Evolutionary conservation across 2,329 filamentous ascomycete genomes (phyloP).

Genomic region (Aplosporella prunicola): DNA sequence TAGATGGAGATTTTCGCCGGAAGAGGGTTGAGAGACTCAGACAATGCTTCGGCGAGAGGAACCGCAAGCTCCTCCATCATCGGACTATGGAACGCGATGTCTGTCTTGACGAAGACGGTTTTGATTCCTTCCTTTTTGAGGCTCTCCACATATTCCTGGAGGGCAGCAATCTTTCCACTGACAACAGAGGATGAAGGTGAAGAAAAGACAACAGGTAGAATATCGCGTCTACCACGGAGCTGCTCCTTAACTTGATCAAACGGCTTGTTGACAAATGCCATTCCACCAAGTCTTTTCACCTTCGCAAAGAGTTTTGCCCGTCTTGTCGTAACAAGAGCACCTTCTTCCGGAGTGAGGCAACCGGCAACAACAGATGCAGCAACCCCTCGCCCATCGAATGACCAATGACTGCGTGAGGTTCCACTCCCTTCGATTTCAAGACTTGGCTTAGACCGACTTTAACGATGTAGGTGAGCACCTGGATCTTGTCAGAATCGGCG

Average conservation of each 20-base stretch:
- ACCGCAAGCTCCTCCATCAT: constrained; percentile 24
- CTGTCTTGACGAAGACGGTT: constrained; percentile 29
- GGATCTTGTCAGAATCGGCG: constrained; percentile 21
- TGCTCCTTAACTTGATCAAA: constrained; percentile 19
- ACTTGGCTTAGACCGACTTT: constrained; percentile 26
- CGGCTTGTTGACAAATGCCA: constrained; percentile 26
- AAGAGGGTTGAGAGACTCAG: constrained; percentile 16
- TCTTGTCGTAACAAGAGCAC: constrained; percentile 26
- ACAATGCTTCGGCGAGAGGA: constrained; percentile 21
- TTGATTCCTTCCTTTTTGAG: constrained; percentile 21
- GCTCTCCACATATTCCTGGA: constrained; percentile 16
- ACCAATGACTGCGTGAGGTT: constrained; percentile 30
- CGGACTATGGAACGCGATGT: constrained; percentile 35
- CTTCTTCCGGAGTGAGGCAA: constrained; percentile 25
- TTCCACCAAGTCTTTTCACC: constrained; percentile 23
- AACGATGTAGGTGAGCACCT: constrained; percentile 28
- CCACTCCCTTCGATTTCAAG: constrained; percentile 22
- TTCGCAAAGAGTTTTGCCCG: constrained; percentile 24
- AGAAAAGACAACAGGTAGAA: constrained; percentile 28
- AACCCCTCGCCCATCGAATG: constrained; percentile 37
- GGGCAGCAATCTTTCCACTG: constrained; percentile 18
- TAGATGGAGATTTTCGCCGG: constrained; percentile 22
- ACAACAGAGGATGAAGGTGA: constrained; percentile 30
- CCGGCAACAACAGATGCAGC: constrained; percentile 30
- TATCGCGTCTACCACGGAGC: constrained; percentile 16